Conservation (phyloP, 2,329 filamentous ascomycete genomes). For the Calonectria pteridis region DNA sequence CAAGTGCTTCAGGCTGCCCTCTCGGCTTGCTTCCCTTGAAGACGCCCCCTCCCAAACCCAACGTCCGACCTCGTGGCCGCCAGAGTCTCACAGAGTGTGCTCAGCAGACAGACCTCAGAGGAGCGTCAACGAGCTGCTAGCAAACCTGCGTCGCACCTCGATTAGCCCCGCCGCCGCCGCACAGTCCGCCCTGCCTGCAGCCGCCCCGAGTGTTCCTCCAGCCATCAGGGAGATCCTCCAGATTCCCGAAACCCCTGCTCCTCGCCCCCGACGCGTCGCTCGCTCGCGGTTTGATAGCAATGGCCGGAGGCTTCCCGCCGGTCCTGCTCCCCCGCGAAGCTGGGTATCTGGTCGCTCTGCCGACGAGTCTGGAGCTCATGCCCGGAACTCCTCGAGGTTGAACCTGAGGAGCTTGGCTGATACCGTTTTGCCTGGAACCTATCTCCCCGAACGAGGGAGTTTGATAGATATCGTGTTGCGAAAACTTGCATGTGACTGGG, state of each 20-base stretch:
- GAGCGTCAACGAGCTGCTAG: conserved; percentile 72
- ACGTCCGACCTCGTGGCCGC: conserved; percentile 45
- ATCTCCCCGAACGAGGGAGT: conserved; percentile 59
- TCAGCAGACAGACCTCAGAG: conserved; percentile 50
- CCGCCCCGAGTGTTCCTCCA: conserved; percentile 69
- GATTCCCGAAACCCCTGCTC: conserved; percentile 68
- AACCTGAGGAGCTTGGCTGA: conserved; percentile 32
- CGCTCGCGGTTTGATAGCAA: conserved; percentile 58
- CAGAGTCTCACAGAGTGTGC: conserved; percentile 44
- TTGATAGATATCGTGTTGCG: conserved; percentile 65
- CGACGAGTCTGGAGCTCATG: conserved; percentile 28
- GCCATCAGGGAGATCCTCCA: conserved; percentile 70
- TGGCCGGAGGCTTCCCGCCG: conserved; percentile 67
- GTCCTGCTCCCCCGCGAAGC: conserved; percentile 70
- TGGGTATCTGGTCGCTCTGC: conserved; percentile 57
- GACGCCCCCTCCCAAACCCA: conserved; percentile 24
- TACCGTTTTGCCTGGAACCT: conserved; percentile 58
- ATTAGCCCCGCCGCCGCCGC: conserved; percentile 44
- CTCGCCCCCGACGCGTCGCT: conserved; percentile 59
- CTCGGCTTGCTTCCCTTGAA: conserved; percentile 43
- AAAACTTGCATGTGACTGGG: conserved; percentile 66
- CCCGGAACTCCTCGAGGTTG: conserved; percentile 38
- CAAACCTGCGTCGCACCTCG: conserved; percentile 65
- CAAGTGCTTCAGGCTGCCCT: conserved; percentile 27
- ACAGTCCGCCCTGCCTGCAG: conserved; percentile 45